These are phyloP conservation scores for Larix sibirica DNA, from an alignment of 83 land plant species.

Conservation along the genomic window DNA sequence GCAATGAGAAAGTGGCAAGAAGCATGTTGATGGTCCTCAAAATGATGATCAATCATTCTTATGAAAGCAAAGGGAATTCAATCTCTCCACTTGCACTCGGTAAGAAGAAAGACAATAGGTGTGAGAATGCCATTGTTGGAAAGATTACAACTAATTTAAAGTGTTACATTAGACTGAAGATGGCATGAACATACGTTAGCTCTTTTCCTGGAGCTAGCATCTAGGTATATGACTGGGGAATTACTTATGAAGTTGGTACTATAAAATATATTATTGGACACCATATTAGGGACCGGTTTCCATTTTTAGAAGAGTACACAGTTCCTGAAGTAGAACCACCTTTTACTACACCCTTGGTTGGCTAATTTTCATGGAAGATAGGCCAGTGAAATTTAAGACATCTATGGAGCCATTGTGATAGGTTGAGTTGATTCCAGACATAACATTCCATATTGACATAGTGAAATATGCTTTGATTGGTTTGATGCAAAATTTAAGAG, in stretches of 20 bases:
- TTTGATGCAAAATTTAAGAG: conserved; percentile 88
- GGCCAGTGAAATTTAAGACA: conserved; percentile 77
- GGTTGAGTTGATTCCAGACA: conserved; percentile 88
- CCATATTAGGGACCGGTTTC: conserved; percentile 86
- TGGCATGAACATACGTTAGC: conserved; percentile 86
- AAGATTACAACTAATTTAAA: too few relatives aligned
- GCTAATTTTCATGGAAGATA: conserved; percentile 92
- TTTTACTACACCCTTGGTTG: conserved; percentile 88
- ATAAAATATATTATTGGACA: conserved; percentile 79
- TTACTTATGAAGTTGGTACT: conserved; percentile 82
- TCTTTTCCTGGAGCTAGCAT: conserved; percentile 87
- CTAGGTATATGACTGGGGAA: conserved; percentile 91
- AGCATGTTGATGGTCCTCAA: too few relatives aligned
- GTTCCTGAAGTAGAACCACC: conserved; percentile 88
- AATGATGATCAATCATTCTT: too few relatives aligned
- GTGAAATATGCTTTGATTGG: conserved; percentile 93
- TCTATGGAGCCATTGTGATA: conserved; percentile 71
- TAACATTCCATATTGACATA: conserved; percentile 70
- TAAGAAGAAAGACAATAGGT: too few relatives aligned
- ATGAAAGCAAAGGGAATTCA: too few relatives aligned
- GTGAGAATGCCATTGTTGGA: too few relatives aligned
- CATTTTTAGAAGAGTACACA: conserved; percentile 79
- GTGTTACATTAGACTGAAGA: conserved; percentile 55
- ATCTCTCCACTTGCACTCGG: too few relatives aligned
- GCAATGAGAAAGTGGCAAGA: too few relatives aligned